These are phyloP conservation scores for Colletotrichum orchidophilum DNA, from an alignment of 2,329 filamentous ascomycete species.

Conservation along the genomic window DNA sequence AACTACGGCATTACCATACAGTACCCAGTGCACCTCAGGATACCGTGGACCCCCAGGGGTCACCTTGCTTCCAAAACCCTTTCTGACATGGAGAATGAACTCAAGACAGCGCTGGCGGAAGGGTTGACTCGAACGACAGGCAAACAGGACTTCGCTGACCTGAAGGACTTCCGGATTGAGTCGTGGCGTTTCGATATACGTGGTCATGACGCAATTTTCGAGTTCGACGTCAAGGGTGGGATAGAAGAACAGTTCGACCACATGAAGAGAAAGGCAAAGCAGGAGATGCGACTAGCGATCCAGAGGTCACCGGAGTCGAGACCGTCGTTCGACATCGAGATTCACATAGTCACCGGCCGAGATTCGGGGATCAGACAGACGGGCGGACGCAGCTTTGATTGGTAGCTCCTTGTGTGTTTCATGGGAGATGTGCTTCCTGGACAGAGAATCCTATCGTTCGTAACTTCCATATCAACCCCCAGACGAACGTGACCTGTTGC, in stretches of 20 bases:
- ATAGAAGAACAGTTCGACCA: background rate
- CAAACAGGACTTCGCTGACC: background rate
- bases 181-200: background rate
- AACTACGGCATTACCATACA: background rate
- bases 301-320: background rate
- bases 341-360: background rate
- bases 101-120: background rate
- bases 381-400: background rate
- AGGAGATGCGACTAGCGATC: background rate
- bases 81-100: background rate
- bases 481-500: background rate
- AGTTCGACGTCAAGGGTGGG: background rate
- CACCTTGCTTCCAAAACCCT: background rate
- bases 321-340: background rate
- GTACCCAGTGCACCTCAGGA: background rate
- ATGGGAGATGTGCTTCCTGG: background rate
- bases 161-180: background rate
- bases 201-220: background rate
- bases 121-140: background rate
- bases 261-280: background rate
- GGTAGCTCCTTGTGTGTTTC: background rate
- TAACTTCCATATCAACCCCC: too few species aligned
- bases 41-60: background rate
- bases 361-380: background rate
- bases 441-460: background rate